phyloP scores from a whole-genome alignment of 306 rosid genomes.

The Neltuma alba region DNA sequence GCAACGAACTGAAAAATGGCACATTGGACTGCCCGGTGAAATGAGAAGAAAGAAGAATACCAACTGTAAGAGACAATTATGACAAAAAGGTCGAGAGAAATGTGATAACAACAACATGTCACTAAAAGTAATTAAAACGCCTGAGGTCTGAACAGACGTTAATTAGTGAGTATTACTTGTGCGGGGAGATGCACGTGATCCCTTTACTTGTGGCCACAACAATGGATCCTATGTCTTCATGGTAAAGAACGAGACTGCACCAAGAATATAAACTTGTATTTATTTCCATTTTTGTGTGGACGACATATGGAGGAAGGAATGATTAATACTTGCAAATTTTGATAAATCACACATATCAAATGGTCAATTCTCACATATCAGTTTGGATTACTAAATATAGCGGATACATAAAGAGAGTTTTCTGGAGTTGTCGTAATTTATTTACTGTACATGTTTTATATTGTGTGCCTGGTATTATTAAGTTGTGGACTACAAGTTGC shows the following conservation, averaged over 20 bases:
- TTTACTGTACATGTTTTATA: too few species aligned
- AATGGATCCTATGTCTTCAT: background rate
- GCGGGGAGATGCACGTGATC: background rate
- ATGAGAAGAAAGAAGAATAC: background rate
- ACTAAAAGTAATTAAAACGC: background rate
- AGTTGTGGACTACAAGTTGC: background rate
- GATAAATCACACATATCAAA: background rate
- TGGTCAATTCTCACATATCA: background rate
- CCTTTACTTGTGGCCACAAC: background rate
- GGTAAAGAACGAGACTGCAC: background rate
- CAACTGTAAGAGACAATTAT: background rate
- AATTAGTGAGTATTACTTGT: background rate
- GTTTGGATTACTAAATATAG: background rate
- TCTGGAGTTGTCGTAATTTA: background rate
- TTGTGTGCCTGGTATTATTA: background rate
- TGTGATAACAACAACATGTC: background rate
- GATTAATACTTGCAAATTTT: background rate
- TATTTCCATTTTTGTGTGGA: background rate
- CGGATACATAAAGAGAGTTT: background rate
- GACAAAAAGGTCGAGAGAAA: background rate
- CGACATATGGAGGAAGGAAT: background rate
- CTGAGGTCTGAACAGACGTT: background rate
- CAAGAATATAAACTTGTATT: background rate
- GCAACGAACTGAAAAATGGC: constrained; percentile 24
- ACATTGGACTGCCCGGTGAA: constrained; percentile 1